These are phyloP conservation scores for Debaryomyces sp. DNA, from an alignment of 1,139 yeast genomes.

Conservation along the genomic window DNA sequence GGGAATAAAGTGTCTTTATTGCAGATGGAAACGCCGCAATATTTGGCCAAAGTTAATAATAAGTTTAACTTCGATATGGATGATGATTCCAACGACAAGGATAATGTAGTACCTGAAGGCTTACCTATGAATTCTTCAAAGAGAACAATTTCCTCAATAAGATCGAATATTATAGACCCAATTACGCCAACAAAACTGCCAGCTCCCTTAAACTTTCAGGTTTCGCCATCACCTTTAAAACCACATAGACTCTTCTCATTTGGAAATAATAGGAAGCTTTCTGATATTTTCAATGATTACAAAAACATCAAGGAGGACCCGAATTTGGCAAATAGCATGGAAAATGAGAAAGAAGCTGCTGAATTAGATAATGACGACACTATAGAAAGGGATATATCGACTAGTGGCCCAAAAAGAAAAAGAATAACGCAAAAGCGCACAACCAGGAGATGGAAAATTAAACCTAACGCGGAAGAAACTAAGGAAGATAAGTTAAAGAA, in stretches of 20 bases:
- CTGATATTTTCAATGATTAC: conserved; percentile 43
- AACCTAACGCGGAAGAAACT: conserved; percentile 37
- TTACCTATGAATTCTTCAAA: neutral
- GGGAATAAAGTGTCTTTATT: conserved; percentile 1
- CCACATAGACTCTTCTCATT: conserved; percentile 37
- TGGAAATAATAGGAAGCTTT: conserved; percentile 23
- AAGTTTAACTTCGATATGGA: conserved; percentile 22
- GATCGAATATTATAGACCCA: conserved; percentile 8
- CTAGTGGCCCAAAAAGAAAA: conserved; percentile 26
- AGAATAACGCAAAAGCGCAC: conserved; percentile 60
- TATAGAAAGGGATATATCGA: conserved; percentile 13
- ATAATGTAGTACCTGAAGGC: neutral
- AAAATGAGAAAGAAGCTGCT: conserved; percentile 16
- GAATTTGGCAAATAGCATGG: conserved; percentile 20
- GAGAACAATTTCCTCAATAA: neutral
- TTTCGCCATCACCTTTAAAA: conserved; percentile 51
- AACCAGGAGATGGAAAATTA: conserved; percentile 61
- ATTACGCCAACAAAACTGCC: conserved; percentile 15
- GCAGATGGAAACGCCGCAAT: conserved; percentile 34
- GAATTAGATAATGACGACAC: conserved; percentile 16
- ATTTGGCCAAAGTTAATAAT: conserved; percentile 28
- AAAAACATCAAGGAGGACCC: conserved; percentile 22
- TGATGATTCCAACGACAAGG: neutral
- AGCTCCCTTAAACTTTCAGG: conserved; percentile 28
- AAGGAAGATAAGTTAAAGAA: conserved; percentile 30